Base-by-base conservation (phyloP, 1,284 basidiomycete species). In the Ustilago crameri region DNA sequence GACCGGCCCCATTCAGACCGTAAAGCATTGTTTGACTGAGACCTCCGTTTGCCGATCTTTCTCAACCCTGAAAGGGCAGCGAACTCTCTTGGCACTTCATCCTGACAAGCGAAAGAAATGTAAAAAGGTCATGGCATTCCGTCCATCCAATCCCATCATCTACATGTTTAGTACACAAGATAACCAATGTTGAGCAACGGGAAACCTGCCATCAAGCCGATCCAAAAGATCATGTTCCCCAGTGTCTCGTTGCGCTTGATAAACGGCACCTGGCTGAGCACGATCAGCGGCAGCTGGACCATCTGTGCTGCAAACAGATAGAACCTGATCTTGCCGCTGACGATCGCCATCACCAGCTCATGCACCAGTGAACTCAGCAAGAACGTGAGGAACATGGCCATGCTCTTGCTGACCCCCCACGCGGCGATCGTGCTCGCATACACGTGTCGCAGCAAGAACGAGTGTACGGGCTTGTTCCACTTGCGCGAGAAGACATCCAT, bases 401-500 rank as follows among this genome's bases (percentile, higher is more conserved):
- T 87, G 10, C 87, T 87, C 68, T 88, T 89, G 32, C 91, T 91
- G 38, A 96, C 84, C 51, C 89, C 88, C 83, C 91, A 91, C 45
- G 89, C 88, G 37, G 89, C 86, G 62, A 96, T 92, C 14, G 91
- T 89, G 17, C 92, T 91, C 3, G 93, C 91, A 64, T 85, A 98
- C 26, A 98, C 95, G 83, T 98, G 95, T 18, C 93, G 89, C 10
- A 98, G 87, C 22, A 98, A 88, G 87, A 98, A 98, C 3, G 89
- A 89, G 82, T 97, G 89, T n/a, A 94, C 90, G 88, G 78, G 73
- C 73, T 78, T 72, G 64, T 83, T 83, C 81, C 81, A 83, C 57
- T 80, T 76, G 22, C 81, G 56, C 5, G 62, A 59, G 84, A 96
- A 98, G 83, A 97, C 93, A 80, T 97, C 96, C 91, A 93, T 95